Percentiles rank a stretch among this genome's conserved stretches.
Evolutionary conservation across 257 asterid genomes (phyloP).

Genomic region (Solanum stenotomum): DNA sequence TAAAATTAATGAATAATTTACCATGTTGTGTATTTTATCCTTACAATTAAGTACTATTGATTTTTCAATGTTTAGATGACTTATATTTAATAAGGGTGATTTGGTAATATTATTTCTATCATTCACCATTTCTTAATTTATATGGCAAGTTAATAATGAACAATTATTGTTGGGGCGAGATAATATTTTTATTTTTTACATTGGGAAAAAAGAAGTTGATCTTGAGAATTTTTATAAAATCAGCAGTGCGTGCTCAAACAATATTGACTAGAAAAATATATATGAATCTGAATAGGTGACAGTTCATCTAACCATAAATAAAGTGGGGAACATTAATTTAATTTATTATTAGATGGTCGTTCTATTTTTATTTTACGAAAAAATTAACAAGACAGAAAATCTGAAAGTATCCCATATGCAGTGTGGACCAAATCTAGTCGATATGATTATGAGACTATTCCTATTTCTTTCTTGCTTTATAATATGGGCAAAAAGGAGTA

Average conservation of each 20-base stretch:
- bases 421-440: neutral
- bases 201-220: neutral
- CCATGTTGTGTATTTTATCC: no score
- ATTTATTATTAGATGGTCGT: neutral
- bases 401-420: neutral
- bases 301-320: neutral
- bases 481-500: neutral
- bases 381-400: neutral
- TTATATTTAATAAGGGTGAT: no score
- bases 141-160: no score
- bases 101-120: no score
- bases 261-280: neutral
- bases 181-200: neutral
- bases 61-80: no score
- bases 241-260: neutral
- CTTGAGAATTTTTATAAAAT: neutral
- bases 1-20: no score
- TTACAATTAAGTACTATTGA: no score
- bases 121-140: no score
- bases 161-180: fast-evolving
- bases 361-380: neutral
- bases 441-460: neutral
- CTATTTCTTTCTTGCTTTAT: neutral
- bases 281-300: neutral
- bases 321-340: neutral